Evolutionary conservation across 345 rosid species (phyloP).

Genomic region (Brassica juncea): DNA sequence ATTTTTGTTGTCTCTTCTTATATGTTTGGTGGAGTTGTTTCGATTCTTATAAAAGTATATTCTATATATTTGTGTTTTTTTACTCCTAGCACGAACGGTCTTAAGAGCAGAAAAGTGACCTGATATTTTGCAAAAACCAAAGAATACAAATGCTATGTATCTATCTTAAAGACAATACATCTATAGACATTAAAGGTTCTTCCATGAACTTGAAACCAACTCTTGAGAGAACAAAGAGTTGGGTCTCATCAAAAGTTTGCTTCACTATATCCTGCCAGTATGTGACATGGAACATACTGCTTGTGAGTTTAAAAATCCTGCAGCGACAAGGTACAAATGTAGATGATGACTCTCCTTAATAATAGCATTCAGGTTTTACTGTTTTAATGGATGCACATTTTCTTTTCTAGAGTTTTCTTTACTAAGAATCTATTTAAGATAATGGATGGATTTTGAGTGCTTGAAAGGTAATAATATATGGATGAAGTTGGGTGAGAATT

Average conservation of each 20-base stretch:
- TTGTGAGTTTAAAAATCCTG: conserved; percentile 29
- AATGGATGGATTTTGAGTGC: conserved; percentile 21
- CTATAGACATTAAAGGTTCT: conserved; percentile 31
- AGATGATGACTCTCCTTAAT: conserved; percentile 3
- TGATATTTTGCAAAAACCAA: background rate
- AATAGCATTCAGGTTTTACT: conserved; percentile 8
- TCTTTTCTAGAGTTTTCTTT: conserved; percentile 21
- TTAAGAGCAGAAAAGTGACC: background rate
- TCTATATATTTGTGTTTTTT: background rate
- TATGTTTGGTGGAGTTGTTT: background rate
- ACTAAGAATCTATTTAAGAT: conserved; percentile 17
- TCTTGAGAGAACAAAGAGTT: conserved; percentile 30
- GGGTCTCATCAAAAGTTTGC: conserved; percentile 26
- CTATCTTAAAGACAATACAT: conserved; percentile 31
- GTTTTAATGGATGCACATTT: background rate
- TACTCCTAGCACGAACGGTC: background rate
- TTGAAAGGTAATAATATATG: conserved; percentile 1
- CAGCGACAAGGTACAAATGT: conserved; percentile 9
- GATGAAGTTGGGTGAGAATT: conserved; percentile 19
- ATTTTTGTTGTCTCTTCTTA: conserved; percentile 2
- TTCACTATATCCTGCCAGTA: conserved; percentile 29
- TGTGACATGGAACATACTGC: conserved; percentile 11
- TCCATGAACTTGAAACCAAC: conserved; percentile 28
- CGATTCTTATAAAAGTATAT: background rate
- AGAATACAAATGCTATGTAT: conserved; percentile 30